Evolutionary conservation across 306 rosid species (phyloP).

Genomic region (Sophora flavescens): DNA sequence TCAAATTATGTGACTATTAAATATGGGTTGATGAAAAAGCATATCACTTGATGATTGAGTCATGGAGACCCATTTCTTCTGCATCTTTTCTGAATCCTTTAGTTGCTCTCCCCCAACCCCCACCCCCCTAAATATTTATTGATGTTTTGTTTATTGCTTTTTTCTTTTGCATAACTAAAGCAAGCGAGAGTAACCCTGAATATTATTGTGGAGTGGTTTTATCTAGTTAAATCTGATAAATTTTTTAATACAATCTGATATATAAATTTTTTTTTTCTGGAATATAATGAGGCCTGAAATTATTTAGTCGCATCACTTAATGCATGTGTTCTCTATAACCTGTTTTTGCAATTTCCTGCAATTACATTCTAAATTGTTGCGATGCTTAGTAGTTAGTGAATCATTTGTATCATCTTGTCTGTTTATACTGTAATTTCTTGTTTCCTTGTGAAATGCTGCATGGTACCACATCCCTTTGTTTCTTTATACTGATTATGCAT

Average conservation of each 20-base stretch:
- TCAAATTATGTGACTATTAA: conserved; percentile 3
- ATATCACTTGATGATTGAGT: conserved; percentile 18
- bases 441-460: conserved; percentile 19
- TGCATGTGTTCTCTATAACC: neutral
- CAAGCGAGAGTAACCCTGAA: conserved; percentile 3
- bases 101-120: no score
- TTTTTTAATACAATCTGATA: conserved; percentile 1
- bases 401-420: neutral
- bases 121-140: no score
- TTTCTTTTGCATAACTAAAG: conserved; percentile 7
- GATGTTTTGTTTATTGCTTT: neutral
- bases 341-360: conserved; percentile 3
- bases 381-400: conserved; percentile 16
- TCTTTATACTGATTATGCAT: conserved; percentile 41
- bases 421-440: neutral
- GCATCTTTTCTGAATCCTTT: no score
- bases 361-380: conserved; percentile 2
- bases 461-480: neutral
- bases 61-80: neutral
- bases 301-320: neutral
- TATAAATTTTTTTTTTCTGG: neutral
- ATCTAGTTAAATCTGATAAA: neutral
- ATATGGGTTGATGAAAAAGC: conserved; percentile 18
- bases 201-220: conserved; percentile 6
- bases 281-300: conserved; percentile 9